Conservation (phyloP, 768 basidiomycete species). For the Auricularia cornea region DNA sequence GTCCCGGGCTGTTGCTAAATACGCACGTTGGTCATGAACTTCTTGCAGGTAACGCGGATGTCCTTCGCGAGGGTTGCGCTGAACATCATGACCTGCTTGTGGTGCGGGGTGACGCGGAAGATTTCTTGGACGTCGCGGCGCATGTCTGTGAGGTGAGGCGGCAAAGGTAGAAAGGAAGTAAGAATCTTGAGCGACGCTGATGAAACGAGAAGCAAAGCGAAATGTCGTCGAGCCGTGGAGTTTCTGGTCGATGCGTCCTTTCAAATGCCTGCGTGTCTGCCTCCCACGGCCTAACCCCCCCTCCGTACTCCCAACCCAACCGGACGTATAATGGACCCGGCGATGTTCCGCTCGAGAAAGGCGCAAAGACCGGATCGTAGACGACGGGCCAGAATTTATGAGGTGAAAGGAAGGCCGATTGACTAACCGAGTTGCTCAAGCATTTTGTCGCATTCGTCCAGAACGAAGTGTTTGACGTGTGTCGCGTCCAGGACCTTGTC, state of each 20-base stretch:
- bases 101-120: constrained; percentile 96
- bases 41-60: constrained; percentile 95
- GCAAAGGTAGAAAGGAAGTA: constrained; percentile 28
- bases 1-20: too few relatives aligned
- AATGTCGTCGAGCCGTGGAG: constrained; percentile 1
- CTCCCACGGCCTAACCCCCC: neutral
- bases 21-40: constrained; percentile 98
- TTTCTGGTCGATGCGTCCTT: constrained; percentile 5
- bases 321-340: too few relatives aligned
- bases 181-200: constrained; percentile 11
- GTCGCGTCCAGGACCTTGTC: constrained; percentile 94
- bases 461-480: constrained; percentile 97
- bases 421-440: constrained; percentile 99
- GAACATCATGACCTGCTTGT: constrained; percentile 99
- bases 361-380: neutral
- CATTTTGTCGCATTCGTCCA: constrained; percentile 99
- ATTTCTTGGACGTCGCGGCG: constrained; percentile 99
- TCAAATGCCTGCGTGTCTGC: neutral
- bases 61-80: constrained; percentile 97
- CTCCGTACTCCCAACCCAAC: neutral
- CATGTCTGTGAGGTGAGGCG: constrained; percentile 69
- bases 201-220: neutral
- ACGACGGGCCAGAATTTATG: constrained; percentile 15
- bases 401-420: constrained; percentile 14
- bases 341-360: neutral